These are phyloP conservation scores for Ganoderma leucocontextum DNA, from an alignment of 1,284 basidiomycete genomes.

Conservation along the genomic window DNA sequence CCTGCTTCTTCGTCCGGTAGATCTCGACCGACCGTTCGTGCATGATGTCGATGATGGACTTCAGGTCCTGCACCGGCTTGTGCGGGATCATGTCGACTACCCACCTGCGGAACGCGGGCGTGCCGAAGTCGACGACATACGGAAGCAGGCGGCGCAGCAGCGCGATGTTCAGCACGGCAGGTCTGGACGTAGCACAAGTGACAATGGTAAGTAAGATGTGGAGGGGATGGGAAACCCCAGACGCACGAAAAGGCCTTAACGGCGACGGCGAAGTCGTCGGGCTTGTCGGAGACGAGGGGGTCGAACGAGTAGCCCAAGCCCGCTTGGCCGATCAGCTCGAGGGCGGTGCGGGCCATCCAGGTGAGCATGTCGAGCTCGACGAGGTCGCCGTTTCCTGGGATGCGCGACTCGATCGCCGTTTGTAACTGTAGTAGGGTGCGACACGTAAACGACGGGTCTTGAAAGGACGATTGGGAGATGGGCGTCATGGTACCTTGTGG, in stretches of 20 bases:
- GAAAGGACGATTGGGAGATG: no score
- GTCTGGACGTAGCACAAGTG: background rate
- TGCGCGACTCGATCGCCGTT: conserved; percentile 29
- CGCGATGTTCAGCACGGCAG: background rate
- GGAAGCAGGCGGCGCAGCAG: conserved; percentile 18
- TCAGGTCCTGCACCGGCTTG: conserved; percentile 24
- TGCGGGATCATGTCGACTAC: conserved; percentile 32
- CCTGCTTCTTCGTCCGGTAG: conserved; percentile 34
- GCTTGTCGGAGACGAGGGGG: conserved; percentile 35
- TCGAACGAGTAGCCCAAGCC: conserved; percentile 48
- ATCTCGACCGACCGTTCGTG: conserved; percentile 29
- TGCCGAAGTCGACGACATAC: conserved; percentile 15
- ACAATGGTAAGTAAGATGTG: background rate
- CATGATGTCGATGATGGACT: conserved; percentile 33
- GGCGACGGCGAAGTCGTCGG: conserved; percentile 36
- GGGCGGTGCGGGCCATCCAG: conserved; percentile 46
- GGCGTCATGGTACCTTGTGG: conserved; percentile 11
- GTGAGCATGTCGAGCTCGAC: conserved; percentile 42
- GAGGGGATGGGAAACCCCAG: background rate
- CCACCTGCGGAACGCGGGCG: conserved; percentile 25
- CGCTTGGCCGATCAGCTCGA: conserved; percentile 48
- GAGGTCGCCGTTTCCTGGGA: conserved; percentile 12
- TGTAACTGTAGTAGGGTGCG: conserved; percentile 26
- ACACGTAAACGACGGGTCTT: background rate
- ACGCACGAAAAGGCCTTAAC: conserved; percentile 14